Conservation (phyloP, 352 stramenopile species). For the Phytophthora nicotianae region DNA sequence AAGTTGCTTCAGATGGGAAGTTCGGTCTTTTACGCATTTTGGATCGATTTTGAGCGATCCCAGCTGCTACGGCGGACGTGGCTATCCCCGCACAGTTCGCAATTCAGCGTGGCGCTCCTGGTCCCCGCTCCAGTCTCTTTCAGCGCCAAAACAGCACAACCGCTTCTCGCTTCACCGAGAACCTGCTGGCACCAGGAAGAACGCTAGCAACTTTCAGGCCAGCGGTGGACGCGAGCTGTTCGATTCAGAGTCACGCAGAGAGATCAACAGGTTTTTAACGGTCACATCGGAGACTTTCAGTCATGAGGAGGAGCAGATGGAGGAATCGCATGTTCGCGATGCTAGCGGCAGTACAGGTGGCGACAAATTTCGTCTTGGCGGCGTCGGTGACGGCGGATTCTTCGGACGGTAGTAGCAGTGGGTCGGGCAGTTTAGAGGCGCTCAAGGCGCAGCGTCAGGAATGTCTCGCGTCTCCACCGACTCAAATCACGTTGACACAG, state of each 20-base stretch:
- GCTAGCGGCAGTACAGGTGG: constrained; percentile 18
- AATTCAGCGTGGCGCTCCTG: neutral
- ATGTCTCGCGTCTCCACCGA: constrained; percentile 33
- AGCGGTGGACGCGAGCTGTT: constrained; percentile 7
- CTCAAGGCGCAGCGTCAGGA: constrained; percentile 32
- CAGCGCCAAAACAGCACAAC: constrained; percentile 13
- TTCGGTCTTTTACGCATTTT: constrained; percentile 12
- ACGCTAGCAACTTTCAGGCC: neutral
- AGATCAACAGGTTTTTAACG: neutral
- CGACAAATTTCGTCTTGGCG: neutral
- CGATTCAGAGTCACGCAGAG: constrained; percentile 9
- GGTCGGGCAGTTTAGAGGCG: constrained; percentile 19
- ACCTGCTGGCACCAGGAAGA: constrained; percentile 11
- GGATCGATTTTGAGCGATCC: constrained; percentile 7
- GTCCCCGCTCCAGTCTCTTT: constrained; percentile 18
- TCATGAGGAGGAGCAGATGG: constrained; percentile 16
- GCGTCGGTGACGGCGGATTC: neutral
- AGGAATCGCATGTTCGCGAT: constrained; percentile 8
- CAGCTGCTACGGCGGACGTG: constrained; percentile 25
- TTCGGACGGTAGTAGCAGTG: constrained; percentile 14
- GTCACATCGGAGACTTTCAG: constrained; percentile 3
- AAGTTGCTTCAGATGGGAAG: constrained; percentile 29
- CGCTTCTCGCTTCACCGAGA: constrained; percentile 27
- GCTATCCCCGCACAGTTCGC: constrained; percentile 25
- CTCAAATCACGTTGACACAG: constrained; percentile 29